These are phyloP conservation scores for Neurospora sp. DNA, from an alignment of 495 filamentous ascomycete species.

Conservation along the genomic window DNA sequence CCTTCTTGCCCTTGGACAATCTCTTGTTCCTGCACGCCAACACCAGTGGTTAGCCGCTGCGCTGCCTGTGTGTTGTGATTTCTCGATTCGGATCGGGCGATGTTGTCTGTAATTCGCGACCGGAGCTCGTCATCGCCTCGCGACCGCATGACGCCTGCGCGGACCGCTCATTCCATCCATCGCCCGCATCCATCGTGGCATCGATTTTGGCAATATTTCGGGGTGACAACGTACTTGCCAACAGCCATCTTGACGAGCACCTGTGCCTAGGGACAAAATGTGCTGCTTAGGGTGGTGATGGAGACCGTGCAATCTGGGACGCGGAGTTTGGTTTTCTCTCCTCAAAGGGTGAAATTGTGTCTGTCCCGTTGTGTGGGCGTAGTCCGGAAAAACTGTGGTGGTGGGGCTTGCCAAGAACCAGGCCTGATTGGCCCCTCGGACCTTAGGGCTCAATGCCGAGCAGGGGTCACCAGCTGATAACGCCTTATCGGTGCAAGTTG, in stretches of 20 bases:
- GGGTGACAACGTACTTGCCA: conserved; percentile 62
- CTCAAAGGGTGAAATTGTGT: conserved; percentile 23
- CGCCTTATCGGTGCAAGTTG: neutral
- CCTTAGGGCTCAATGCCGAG: conserved; percentile 20
- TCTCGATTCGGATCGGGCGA: conserved; percentile 1
- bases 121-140: conserved; percentile 1
- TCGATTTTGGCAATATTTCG: conserved; percentile 8
- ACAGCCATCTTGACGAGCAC: conserved; percentile 75
- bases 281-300: conserved; percentile 27
- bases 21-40: conserved; percentile 86
- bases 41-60: conserved; percentile 32
- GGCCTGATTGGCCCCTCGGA: conserved; percentile 18
- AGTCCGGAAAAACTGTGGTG: conserved; percentile 22
- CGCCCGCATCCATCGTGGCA: neutral
- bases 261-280: conserved; percentile 19
- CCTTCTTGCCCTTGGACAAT: conserved; percentile 99
- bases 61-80: conserved; percentile 8
- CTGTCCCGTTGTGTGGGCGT: conserved; percentile 25
- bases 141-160: neutral
- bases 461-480: neutral
- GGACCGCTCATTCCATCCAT: neutral
- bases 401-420: conserved; percentile 13
- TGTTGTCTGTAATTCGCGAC: conserved; percentile 4
- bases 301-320: conserved; percentile 25
- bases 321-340: conserved; percentile 26